Percentiles rank a stretch among this genome's conserved stretches.
These are phyloP conservation scores for Achlya hypogyna DNA, from an alignment of 352 stramenopile species.

Conservation along the genomic window DNA sequence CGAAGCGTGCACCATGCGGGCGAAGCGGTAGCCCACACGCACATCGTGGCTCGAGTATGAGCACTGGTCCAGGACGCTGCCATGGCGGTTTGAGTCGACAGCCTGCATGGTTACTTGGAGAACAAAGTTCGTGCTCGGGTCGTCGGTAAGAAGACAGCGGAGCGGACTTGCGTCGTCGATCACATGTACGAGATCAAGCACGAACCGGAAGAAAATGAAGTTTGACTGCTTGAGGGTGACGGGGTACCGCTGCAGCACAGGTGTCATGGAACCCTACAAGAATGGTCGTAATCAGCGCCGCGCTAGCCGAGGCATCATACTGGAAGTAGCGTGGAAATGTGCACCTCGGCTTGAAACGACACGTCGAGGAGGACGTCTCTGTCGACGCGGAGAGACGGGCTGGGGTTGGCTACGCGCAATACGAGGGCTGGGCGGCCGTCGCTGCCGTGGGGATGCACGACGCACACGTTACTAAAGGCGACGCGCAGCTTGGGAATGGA, in stretches of 20 bases:
- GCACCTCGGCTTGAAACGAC: slow-evolving; percentile 27
- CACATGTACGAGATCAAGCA: slow-evolving; percentile 65
- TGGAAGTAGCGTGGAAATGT: not conserved
- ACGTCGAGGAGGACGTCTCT: slow-evolving; percentile 75
- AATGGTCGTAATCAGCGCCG: slow-evolving; percentile 22
- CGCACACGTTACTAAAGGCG: slow-evolving; percentile 69
- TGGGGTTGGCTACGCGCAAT: slow-evolving; percentile 70
- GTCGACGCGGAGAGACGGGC: slow-evolving; percentile 44
- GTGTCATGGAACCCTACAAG: not conserved
- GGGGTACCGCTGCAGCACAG: slow-evolving; percentile 33
- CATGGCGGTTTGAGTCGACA: slow-evolving; percentile 75
- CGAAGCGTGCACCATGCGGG: slow-evolving; percentile 49
- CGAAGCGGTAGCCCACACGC: slow-evolving; percentile 62
- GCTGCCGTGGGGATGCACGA: slow-evolving; percentile 54
- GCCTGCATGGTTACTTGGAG: slow-evolving; percentile 65
- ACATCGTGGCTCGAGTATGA: slow-evolving; percentile 62
- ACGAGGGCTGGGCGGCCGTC: slow-evolving; percentile 68
- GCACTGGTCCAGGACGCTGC: slow-evolving; percentile 70
- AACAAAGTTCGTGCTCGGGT: slow-evolving; percentile 51
- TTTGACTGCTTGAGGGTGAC: slow-evolving; percentile 73
- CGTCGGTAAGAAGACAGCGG: slow-evolving; percentile 43
- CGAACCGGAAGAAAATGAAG: slow-evolving; percentile 82
- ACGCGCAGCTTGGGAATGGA: slow-evolving; percentile 68
- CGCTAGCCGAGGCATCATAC: slow-evolving; percentile 21
- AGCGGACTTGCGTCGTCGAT: slow-evolving; percentile 63